phyloP scores from a whole-genome alignment of 2,329 filamentous ascomycete species.

The Orbilia quercus region DNA sequence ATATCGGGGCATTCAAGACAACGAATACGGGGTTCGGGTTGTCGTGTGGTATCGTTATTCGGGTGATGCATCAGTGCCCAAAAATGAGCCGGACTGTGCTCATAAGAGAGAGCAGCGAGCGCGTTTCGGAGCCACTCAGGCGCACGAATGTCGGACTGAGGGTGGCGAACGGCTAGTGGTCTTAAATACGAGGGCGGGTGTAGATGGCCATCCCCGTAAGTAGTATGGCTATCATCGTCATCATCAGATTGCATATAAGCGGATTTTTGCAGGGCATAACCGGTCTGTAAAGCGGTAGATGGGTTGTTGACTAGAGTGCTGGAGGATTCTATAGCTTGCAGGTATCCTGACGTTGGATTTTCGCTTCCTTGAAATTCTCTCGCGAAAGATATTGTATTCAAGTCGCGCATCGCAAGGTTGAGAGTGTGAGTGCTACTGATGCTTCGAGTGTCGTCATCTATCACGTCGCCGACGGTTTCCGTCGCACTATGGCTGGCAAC shows the following conservation, averaged over 20 bases:
- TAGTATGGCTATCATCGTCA: neutral
- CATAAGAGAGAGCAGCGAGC: neutral
- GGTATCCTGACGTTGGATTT: too few species aligned
- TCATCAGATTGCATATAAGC: neutral
- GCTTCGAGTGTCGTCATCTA: conserved; percentile 17
- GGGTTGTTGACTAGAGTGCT: conserved; percentile 3
- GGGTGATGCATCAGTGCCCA: conserved; percentile 51
- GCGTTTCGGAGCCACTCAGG: conserved; percentile 26
- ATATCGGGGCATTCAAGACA: conserved; percentile 53
- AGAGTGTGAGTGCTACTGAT: conserved; percentile 43
- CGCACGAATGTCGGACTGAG: conserved; percentile 4
- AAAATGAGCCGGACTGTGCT: conserved; percentile 31
- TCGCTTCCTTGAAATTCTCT: neutral
- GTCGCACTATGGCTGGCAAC: conserved; percentile 27
- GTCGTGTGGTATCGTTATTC: conserved; percentile 16
- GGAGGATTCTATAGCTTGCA: neutral
- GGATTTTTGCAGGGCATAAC: neutral
- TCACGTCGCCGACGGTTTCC: neutral
- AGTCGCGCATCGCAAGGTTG: conserved; percentile 16
- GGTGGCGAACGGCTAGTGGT: neutral
- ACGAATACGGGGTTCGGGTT: conserved; percentile 43
- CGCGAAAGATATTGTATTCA: conserved; percentile 9
- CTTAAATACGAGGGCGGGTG: neutral
- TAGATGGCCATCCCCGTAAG: neutral
- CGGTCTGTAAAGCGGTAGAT: neutral